Base-by-base conservation (phyloP, 1,284 basidiomycete genomes). In the Apiotrichum sp. region DNA sequence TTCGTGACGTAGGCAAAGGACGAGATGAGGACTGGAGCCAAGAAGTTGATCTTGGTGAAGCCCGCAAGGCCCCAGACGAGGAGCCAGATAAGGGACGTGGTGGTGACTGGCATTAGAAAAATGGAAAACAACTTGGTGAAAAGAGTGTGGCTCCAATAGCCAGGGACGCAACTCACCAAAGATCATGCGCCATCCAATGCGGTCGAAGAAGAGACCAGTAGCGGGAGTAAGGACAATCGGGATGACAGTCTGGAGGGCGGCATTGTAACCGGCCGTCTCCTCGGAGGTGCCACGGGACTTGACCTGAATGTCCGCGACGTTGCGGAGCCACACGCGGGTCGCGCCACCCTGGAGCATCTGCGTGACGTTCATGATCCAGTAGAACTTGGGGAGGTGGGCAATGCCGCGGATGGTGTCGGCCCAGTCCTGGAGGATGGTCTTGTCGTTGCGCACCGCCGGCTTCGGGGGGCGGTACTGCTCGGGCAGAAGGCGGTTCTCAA, bases 201-300 rank as follows among this genome's bases (percentile, higher is more conserved):
- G 52, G 57, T 75, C 73, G 52, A 75, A 74, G 57, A 69, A 72
- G 31, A 63, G 44, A 1, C 77, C 77, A 1, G 73, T 65, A 0
- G 67, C 36, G 0, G 78, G 77, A 0, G 75, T 77, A 38, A 79
- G 62, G 10, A 79, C 66, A 53, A 79, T 78, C 1, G 78, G 76
- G n/a, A 78, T 73, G 35, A 78, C 65, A 50, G 73, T 68, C 14
- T 74, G 71, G 16, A 78, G 57, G 0, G 73, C 69, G 1, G 67
- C 60, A 45, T 76, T 78, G 62, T 78, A 80, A 8, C 78, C 78
- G 2, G 78, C 77, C 2, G 71, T 69, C 13, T 72, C 65, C 34
- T 58, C 69, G 3, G 68, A 66, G 1, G 74, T 71, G 29, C 76
- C 75, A 10, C 78, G 66, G 0, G 77, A 78, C 22, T 67, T 50